These are phyloP conservation scores for Ascocoryne sarcoides DNA, from an alignment of 2,329 filamentous ascomycete genomes.

Conservation along the genomic window DNA sequence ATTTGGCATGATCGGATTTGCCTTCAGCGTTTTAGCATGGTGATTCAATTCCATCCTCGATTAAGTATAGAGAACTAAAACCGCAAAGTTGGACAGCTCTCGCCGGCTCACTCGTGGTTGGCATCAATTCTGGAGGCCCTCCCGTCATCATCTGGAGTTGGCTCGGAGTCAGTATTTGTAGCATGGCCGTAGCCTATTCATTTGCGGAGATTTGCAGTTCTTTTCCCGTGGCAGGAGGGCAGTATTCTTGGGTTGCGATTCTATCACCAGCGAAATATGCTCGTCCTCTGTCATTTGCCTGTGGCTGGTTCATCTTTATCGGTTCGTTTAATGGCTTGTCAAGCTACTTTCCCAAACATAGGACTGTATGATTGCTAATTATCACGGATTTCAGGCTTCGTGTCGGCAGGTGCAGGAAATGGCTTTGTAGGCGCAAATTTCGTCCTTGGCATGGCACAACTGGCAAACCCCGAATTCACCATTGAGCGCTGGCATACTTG, in stretches of 20 bases:
- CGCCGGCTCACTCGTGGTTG: constrained; percentile 46
- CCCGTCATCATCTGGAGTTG: constrained; percentile 52
- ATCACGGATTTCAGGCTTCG: constrained; percentile 15
- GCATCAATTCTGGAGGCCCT: constrained; percentile 45
- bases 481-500: constrained; percentile 50
- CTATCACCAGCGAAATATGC: constrained; percentile 40
- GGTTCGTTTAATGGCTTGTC: no score
- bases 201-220: constrained; percentile 51
- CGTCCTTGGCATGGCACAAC: constrained; percentile 43
- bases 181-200: constrained; percentile 45
- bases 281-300: constrained; percentile 35
- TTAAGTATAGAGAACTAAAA: constrained; percentile 1
- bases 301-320: constrained; percentile 41
- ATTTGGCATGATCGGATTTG: constrained; percentile 50
- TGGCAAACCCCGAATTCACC: constrained; percentile 40
- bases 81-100: constrained; percentile 43
- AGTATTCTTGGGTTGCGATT: constrained; percentile 51
- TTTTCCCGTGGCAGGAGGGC: constrained; percentile 46
- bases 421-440: constrained; percentile 53
- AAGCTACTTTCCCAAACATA: no score
- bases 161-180: constrained; percentile 41
- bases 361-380: no score
- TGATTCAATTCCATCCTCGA: constrained; percentile 17
- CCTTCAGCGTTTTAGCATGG: constrained; percentile 48
- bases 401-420: constrained; percentile 46